Evolutionary conservation across 129 eudicot species (phyloP).

Genomic region (Chrysanthemum seticuspe): DNA sequence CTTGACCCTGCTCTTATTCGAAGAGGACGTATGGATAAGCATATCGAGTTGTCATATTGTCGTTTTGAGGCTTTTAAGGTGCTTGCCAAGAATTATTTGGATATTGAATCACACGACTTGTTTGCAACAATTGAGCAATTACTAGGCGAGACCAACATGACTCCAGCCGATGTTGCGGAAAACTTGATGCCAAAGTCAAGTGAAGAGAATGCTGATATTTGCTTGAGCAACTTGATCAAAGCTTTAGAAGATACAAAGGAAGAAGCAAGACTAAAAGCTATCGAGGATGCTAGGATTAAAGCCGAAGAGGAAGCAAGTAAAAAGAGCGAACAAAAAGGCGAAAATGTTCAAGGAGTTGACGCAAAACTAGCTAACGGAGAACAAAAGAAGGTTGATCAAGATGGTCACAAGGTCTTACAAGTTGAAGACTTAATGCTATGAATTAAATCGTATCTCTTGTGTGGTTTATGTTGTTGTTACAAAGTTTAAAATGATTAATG

Average conservation of each 20-base stretch:
- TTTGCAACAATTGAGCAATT: conserved; percentile 23
- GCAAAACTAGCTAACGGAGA: conserved; percentile 9
- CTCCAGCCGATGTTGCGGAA: conserved; percentile 61
- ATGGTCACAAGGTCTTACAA: not conserved
- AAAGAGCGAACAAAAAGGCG: too few species aligned
- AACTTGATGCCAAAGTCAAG: conserved; percentile 49
- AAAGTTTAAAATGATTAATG: not conserved
- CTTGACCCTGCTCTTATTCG: conserved; percentile 57
- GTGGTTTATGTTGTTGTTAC: not conserved
- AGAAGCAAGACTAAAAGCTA: conserved; percentile 33
- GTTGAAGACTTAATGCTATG: too few species aligned
- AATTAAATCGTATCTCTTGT: not conserved
- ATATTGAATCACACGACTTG: conserved; percentile 23
- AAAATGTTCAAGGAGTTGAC: not conserved
- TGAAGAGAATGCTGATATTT: conserved; percentile 34
- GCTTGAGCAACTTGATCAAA: conserved; percentile 36
- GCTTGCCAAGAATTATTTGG: conserved; percentile 36
- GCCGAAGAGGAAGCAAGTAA: not conserved
- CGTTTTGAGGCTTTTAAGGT: conserved; percentile 43
- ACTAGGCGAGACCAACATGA: conserved; percentile 36
- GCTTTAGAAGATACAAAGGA: conserved; percentile 37
- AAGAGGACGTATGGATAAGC: conserved; percentile 53
- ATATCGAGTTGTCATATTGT: conserved; percentile 47
- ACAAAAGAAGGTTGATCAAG: not conserved
- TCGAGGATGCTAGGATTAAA: conserved; percentile 31